Conservation (phyloP, 2,329 filamentous ascomycete species). For the Fusarium veterinarium region DNA sequence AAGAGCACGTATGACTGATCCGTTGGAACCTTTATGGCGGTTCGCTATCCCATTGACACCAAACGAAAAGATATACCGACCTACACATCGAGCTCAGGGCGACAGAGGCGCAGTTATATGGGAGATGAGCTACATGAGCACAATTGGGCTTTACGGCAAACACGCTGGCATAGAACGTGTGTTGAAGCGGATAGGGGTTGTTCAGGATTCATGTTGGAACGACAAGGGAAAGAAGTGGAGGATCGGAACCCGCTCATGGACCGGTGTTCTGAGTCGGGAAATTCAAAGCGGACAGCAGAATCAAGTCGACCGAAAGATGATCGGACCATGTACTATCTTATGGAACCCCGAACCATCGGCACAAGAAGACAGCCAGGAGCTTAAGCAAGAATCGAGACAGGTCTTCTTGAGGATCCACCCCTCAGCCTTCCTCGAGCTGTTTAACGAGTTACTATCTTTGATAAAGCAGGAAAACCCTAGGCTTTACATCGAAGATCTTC, state of each 20-base stretch:
- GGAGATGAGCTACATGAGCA: slow-evolving; percentile 96
- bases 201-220: slow-evolving; percentile 70
- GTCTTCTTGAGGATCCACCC: slow-evolving; percentile 84
- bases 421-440: slow-evolving; percentile 78
- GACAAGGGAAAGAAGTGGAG: slow-evolving; percentile 78
- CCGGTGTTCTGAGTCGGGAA: slow-evolving; percentile 64
- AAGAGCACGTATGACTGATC: slow-evolving; percentile 86
- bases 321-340: slow-evolving; percentile 79
- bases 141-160: slow-evolving; percentile 79
- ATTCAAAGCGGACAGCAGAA: slow-evolving; percentile 55
- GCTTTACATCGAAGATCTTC: slow-evolving; percentile 74
- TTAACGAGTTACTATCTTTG: slow-evolving; percentile 69
- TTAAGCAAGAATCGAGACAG: slow-evolving; percentile 51
- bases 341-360: slow-evolving; percentile 70
- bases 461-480: slow-evolving; percentile 70
- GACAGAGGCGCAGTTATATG: slow-evolving; percentile 84
- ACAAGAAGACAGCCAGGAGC: slow-evolving; percentile 38
- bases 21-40: slow-evolving; percentile 85
- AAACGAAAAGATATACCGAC: slow-evolving; percentile 88
- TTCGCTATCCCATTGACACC: slow-evolving; percentile 88
- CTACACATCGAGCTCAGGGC: slow-evolving; percentile 83
- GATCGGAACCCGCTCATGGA: slow-evolving; percentile 61
- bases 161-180: slow-evolving; percentile 72
- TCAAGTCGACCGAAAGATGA: slow-evolving; percentile 57
- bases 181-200: slow-evolving; percentile 73